phyloP scores from a whole-genome alignment of 352 stramenopile genomes.

The Hyaloperonospora brassicae region DNA sequence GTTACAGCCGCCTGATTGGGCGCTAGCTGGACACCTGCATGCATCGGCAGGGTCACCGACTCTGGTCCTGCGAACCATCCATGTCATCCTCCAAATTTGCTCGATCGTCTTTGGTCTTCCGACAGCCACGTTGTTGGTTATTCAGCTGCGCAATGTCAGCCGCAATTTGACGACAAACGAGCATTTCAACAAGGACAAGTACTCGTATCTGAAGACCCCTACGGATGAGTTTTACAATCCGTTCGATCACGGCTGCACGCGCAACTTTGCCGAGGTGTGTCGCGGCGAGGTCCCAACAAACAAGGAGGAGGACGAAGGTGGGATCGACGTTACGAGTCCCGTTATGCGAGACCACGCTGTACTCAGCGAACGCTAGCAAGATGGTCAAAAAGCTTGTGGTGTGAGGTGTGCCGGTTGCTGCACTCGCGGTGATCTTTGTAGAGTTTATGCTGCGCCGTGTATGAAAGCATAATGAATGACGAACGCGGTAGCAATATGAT shows the following conservation, averaged over 20 bases:
- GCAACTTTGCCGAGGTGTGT: conserved; percentile 59
- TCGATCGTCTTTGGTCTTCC: conserved; percentile 57
- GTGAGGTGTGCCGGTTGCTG: conserved; percentile 7
- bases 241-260: conserved; percentile 50
- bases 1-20: conserved; percentile 26
- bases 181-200: conserved; percentile 87
- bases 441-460: background rate
- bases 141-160: conserved; percentile 68
- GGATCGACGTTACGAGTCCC: conserved; percentile 8
- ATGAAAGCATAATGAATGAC: too few species aligned
- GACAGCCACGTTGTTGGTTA: conserved; percentile 45
- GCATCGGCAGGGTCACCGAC: conserved; percentile 22
- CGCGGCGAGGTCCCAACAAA: conserved; percentile 15
- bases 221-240: conserved; percentile 76
- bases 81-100: conserved; percentile 46
- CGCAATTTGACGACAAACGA: conserved; percentile 79
- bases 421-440: conserved; percentile 1
- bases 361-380: conserved; percentile 9
- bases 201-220: conserved; percentile 72
- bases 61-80: conserved; percentile 45
- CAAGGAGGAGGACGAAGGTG: conserved; percentile 14
- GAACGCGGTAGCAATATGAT: too few species aligned
- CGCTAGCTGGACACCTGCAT: conserved; percentile 5
- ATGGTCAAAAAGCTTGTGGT: conserved; percentile 1
- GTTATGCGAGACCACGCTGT: conserved; percentile 15